These are phyloP conservation scores for Hibiscus syriacus DNA, from an alignment of 345 rosid genomes.

Conservation along the genomic window DNA sequence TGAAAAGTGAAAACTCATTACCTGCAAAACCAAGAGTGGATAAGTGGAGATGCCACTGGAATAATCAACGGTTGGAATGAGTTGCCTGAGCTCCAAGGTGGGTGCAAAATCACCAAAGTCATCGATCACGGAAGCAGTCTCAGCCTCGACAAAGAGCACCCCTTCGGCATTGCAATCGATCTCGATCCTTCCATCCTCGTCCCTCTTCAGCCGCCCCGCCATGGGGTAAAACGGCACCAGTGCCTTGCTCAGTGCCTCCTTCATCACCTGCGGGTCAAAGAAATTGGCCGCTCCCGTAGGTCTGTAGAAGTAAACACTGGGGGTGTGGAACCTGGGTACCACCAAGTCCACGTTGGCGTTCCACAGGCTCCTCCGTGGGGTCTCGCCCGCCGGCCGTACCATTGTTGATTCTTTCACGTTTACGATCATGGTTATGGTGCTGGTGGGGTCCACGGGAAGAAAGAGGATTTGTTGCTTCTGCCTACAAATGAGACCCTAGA, in stretches of 20 bases:
- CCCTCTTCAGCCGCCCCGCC: slow-evolving; percentile 70
- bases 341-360: slow-evolving; percentile 86
- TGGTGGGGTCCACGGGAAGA: no score
- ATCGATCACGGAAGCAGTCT: slow-evolving; percentile 52
- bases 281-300: slow-evolving; percentile 53
- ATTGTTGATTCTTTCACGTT: slow-evolving; percentile 59
- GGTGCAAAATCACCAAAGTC: slow-evolving; percentile 94
- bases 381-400: slow-evolving; percentile 70
- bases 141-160: slow-evolving; percentile 75
- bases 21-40: slow-evolving; percentile 91
- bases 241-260: slow-evolving; percentile 66
- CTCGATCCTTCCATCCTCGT: slow-evolving; percentile 88
- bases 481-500: no score
- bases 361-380: slow-evolving; percentile 56
- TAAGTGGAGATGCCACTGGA: slow-evolving; percentile 61
- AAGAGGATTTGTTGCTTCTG: no score
- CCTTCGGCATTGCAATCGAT: slow-evolving; percentile 81
- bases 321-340: slow-evolving; percentile 84
- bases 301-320: slow-evolving; percentile 87
- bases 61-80: slow-evolving; percentile 81
- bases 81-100: slow-evolving; percentile 72
- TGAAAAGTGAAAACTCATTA: not conserved
- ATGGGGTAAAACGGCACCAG: slow-evolving; percentile 88
- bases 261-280: slow-evolving; percentile 55
- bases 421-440: slow-evolving; percentile 37